These are phyloP conservation scores for Anthracocystis panici-leucophaei DNA, from an alignment of 1,284 basidiomycete species.

Conservation along the genomic window DNA sequence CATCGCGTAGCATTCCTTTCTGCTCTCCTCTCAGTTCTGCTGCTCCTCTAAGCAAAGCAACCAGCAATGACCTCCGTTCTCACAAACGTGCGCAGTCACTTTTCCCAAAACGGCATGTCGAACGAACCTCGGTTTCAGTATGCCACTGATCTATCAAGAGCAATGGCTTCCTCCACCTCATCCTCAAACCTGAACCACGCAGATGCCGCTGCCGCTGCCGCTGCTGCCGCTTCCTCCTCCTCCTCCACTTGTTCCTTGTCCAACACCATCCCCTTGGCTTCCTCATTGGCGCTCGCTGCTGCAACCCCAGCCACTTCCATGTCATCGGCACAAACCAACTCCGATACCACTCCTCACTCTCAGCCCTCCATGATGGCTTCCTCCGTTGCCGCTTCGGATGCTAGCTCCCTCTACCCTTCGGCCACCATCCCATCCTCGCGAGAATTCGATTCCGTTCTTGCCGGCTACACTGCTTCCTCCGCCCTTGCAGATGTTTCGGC, in stretches of 20 bases:
- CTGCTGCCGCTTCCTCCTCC: background rate
- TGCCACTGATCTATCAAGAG: constrained; percentile 30
- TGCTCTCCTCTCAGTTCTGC: constrained; percentile 1
- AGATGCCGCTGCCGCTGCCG: background rate
- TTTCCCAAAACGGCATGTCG: constrained; percentile 44
- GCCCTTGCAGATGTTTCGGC: constrained; percentile 20
- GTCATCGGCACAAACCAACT: constrained; percentile 21
- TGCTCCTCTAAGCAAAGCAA: background rate
- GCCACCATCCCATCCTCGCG: constrained; percentile 14
- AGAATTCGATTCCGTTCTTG: constrained; percentile 29
- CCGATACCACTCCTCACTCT: constrained; percentile 16
- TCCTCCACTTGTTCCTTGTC: constrained; percentile 13
- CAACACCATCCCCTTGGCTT: constrained; percentile 22
- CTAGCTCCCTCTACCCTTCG: constrained; percentile 27
- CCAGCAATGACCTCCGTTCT: constrained; percentile 45
- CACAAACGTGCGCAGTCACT: constrained; percentile 48
- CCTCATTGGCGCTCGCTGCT: constrained; percentile 24
- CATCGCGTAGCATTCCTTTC: background rate
- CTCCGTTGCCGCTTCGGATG: constrained; percentile 18
- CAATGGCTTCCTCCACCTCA: constrained; percentile 12
- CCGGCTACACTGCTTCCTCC: constrained; percentile 18
- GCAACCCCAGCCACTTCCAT: constrained; percentile 16
- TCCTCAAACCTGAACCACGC: constrained; percentile 18
- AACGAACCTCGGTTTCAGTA: constrained; percentile 43
- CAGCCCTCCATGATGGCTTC: constrained; percentile 20